A percentile compares a stretch with the other conserved stretches of the same genome.
Conservation (phyloP, 257 asterid genomes). For the Eucommia ulmoides region DNA sequence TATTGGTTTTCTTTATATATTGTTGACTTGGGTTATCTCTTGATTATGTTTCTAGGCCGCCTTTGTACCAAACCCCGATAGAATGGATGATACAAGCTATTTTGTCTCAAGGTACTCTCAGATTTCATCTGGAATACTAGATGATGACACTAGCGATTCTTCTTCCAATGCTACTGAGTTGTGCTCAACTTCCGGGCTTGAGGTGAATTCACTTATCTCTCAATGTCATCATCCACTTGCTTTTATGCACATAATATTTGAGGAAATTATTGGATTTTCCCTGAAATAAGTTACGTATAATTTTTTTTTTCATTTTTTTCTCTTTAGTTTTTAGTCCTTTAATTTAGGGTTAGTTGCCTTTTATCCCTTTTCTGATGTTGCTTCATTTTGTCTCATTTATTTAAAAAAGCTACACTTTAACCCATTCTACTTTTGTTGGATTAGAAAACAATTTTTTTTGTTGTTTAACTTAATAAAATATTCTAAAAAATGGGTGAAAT, state of each 20-base stretch:
- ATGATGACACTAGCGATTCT: constrained; percentile 36
- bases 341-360: no score
- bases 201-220: constrained; percentile 30
- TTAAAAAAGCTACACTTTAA: background rate
- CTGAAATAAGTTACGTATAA: no score
- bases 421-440: background rate
- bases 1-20: constrained; percentile 4
- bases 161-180: constrained; percentile 50
- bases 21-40: constrained; percentile 9
- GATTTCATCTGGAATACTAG: constrained; percentile 34
- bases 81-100: constrained; percentile 81
- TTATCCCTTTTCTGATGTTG: no score
- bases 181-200: constrained; percentile 37
- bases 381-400: no score
- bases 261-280: no score
- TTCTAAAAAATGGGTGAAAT: no score
- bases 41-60: constrained; percentile 52
- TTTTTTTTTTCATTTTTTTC: no score
- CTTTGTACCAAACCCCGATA: constrained; percentile 85
- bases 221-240: background rate
- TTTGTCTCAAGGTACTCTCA: constrained; percentile 55
- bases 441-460: background rate
- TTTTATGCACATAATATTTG: no score
- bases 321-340: no score
- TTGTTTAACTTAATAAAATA: no score